phyloP scores from a whole-genome alignment of 345 rosid genomes.

The Kandelia obovata region DNA sequence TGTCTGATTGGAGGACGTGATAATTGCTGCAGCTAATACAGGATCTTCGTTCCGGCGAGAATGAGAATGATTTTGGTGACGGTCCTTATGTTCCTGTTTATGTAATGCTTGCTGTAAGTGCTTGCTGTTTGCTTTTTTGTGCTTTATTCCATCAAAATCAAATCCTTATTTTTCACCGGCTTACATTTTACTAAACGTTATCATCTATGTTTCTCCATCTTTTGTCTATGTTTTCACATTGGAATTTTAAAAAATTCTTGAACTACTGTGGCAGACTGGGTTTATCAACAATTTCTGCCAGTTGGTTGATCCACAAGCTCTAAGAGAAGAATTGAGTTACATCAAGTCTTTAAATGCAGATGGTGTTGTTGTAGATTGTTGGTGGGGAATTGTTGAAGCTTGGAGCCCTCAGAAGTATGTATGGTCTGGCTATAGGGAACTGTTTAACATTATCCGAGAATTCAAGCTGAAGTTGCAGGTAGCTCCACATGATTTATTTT shows the following conservation, averaged over 20 bases:
- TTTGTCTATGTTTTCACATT: background rate
- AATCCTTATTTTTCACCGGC: no score
- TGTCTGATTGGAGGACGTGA: no score
- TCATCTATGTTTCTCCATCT: background rate
- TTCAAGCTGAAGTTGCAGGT: constrained; percentile 91
- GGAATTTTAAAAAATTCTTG: constrained; percentile 8
- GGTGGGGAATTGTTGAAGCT: constrained; percentile 97
- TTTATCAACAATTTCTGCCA: constrained; percentile 69
- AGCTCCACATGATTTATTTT: constrained; percentile 7
- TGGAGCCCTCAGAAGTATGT: constrained; percentile 91
- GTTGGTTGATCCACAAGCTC: constrained; percentile 65
- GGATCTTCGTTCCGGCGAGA: constrained; percentile 65
- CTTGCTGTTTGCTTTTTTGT: constrained; percentile 13
- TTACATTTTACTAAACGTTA: no score
- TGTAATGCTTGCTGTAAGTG: constrained; percentile 72
- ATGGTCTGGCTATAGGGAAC: constrained; percentile 91
- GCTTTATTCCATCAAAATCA: constrained; percentile 6
- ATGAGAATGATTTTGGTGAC: constrained; percentile 48
- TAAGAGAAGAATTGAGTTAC: constrained; percentile 66
- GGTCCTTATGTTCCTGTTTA: constrained; percentile 71
- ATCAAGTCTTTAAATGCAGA: constrained; percentile 72
- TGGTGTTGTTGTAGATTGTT: constrained; percentile 83
- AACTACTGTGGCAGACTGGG: constrained; percentile 49
- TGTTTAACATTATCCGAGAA: constrained; percentile 66
- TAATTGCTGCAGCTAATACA: constrained; percentile 62